Evolutionary conservation across 805 yeast species (phyloP).

Genomic region (Ogataea nakhonphanomensis): DNA sequence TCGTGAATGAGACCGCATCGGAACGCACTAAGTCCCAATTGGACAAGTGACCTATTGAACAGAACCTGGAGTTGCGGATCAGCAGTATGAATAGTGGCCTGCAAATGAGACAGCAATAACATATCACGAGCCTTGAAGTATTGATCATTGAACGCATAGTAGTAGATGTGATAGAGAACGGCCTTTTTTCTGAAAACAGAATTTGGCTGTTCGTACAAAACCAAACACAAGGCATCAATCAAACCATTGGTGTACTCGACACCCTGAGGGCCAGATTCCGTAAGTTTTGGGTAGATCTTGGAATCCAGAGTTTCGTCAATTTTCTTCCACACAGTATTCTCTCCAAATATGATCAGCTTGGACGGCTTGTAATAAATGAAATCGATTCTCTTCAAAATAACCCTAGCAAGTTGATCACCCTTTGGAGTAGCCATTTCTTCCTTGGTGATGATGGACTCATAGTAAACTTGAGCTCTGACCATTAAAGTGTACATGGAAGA

Average conservation of each 20-base stretch:
- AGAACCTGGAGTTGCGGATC: slow-evolving; percentile 86
- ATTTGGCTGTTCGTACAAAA: slow-evolving; percentile 64
- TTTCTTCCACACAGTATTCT: slow-evolving; percentile 69
- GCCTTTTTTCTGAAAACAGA: slow-evolving; percentile 76
- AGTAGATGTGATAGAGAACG: slow-evolving; percentile 79
- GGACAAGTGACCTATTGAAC: slow-evolving; percentile 93
- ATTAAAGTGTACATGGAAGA: slow-evolving; percentile 68
- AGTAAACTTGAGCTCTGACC: slow-evolving; percentile 81
- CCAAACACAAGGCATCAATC: slow-evolving; percentile 61
- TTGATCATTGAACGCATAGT: slow-evolving; percentile 83
- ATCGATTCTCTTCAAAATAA: slow-evolving; percentile 80
- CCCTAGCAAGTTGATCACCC: slow-evolving; percentile 65
- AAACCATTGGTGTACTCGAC: slow-evolving; percentile 48
- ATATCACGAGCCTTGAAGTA: slow-evolving; percentile 84
- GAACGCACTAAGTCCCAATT: slow-evolving; percentile 94
- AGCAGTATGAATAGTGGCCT: slow-evolving; percentile 75
- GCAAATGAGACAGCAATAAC: slow-evolving; percentile 81
- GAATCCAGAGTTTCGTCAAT: slow-evolving; percentile 38
- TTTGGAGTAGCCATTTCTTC: slow-evolving; percentile 39
- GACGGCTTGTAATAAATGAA: slow-evolving; percentile 91
- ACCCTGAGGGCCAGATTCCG: slow-evolving; percentile 27
- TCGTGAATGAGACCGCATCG: slow-evolving; percentile 82
- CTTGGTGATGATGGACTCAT: slow-evolving; percentile 59
- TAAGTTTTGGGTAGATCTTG: slow-evolving; percentile 32
- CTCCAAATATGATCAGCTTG: slow-evolving; percentile 64